Evolutionary conservation across 1,284 basidiomycete species (phyloP), one percentile per base, ranked within the genome.

Genomic region (Earliella scabrosa): DNA sequence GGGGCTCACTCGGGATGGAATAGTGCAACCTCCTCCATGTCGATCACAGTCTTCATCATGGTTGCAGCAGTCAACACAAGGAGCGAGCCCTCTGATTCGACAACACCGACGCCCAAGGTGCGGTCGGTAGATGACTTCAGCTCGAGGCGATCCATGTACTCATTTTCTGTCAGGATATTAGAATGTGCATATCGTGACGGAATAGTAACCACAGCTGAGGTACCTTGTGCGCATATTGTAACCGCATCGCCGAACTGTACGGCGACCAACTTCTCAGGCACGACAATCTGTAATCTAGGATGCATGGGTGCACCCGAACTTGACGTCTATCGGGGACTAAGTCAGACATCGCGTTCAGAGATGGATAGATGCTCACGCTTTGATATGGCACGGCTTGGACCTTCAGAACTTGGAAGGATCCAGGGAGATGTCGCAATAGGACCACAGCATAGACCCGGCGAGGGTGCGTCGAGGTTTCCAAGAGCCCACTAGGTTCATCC

Each of bases 241-340:
- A 91, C 82, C 2, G 88, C 85, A 69, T 92, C 89, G 16, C 88
- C 88, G 62, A 91, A 92, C 62, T 90, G 83, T 7, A 91, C 79
- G 48, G 80, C 77, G 31, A 86, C 73, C 8, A 90, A 65, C 27
- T 78, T 73, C 26, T 86, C 88, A 20, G 75, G 78, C 13, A 77
- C 73, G 26, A 90, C 71, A 16, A 86, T 74, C 52, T 82, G 81
- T 53, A 92, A 77, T 47, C 85, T 79, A 32, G 90, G 88, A 65
- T 87, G 87, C 61, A 84, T 84, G 1, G 86, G 87, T 4, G 86
- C 85, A 39, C 84, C 82, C 43, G 82, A 84, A 54, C 76, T 77
- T 27, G 82, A 82, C 24, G 83, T 87, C 88, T 90, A 52, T 29
- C 8, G 10, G 7, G 10, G 18, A 20, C 10, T 39, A 23, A 32